These are phyloP conservation scores for Yamadazyma dendronema DNA, from an alignment of 1,139 yeast genomes.

Conservation along the genomic window DNA sequence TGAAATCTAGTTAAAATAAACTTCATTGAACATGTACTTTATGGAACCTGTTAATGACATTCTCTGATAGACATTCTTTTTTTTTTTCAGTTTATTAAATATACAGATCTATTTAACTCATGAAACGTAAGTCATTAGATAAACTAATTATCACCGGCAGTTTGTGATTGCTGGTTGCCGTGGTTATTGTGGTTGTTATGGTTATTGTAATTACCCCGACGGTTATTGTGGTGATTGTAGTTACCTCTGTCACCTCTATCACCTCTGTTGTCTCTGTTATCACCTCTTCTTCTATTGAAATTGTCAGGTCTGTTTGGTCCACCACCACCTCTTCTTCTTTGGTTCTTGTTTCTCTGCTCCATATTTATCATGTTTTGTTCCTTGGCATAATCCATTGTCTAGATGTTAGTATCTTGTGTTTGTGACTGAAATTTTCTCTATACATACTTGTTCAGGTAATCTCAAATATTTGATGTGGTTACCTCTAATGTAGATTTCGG, in stretches of 20 bases:
- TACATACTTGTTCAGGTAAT: conserved; percentile 39
- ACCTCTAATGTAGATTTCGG: conserved; percentile 85
- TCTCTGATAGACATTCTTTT: no score
- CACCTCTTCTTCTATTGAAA: conserved; percentile 15
- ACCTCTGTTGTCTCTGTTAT: conserved; percentile 9
- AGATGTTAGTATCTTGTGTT: conserved; percentile 14
- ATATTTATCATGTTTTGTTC: conserved; percentile 57
- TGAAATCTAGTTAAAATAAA: no score
- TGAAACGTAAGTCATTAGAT: no score
- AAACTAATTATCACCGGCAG: no score
- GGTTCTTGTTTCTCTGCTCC: conserved; percentile 51
- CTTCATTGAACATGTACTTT: no score
- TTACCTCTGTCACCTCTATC: conserved; percentile 15
- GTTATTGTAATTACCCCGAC: no score
- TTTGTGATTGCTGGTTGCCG: no score
- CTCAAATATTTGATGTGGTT: conserved; percentile 57
- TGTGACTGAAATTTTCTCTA: no score
- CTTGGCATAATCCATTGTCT: conserved; percentile 81
- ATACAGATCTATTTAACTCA: no score
- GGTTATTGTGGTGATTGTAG: not conserved
- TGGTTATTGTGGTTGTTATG: no score
- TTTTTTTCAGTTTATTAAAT: no score
- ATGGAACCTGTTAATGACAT: no score
- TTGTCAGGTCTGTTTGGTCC: conserved; percentile 9
- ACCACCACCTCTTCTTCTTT: conserved; percentile 39